phyloP scores from a whole-genome alignment of 352 stramenopile species.

The Halophytophthora batemanensis region DNA sequence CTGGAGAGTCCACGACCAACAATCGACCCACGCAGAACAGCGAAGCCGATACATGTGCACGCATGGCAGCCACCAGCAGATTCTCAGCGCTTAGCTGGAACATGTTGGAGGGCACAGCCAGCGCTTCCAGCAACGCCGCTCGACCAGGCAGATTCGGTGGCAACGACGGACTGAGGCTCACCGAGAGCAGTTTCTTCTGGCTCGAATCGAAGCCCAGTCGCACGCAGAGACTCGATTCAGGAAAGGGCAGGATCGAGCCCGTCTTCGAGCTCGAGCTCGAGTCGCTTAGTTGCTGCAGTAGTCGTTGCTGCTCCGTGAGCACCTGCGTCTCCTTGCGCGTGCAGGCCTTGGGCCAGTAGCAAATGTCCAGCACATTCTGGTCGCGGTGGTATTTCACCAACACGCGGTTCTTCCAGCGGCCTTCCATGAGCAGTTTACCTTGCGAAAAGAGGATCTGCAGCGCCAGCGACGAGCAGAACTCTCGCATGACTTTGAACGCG shows the following conservation, averaged over 20 bases:
- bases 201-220: constrained; percentile 58
- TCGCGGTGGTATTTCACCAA: constrained; percentile 79
- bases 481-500: constrained; percentile 77
- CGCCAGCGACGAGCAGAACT: constrained; percentile 78
- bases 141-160: constrained; percentile 62
- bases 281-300: constrained; percentile 58
- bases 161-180: constrained; percentile 60
- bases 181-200: constrained; percentile 58
- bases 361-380: constrained; percentile 75
- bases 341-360: constrained; percentile 80
- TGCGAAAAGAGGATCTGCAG: constrained; percentile 76
- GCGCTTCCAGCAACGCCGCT: constrained; percentile 44
- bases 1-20: constrained; percentile 64
- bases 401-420: constrained; percentile 77
- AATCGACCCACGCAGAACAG: constrained; percentile 72
- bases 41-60: constrained; percentile 64
- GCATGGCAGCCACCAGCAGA: constrained; percentile 71
- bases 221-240: constrained; percentile 68
- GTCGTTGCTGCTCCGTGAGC: constrained; percentile 57
- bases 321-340: constrained; percentile 47
- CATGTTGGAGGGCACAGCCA: constrained; percentile 75
- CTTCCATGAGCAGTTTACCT: constrained; percentile 73
- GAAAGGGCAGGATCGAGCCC: constrained; percentile 35
- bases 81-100: constrained; percentile 75
- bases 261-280: constrained; percentile 19